These are phyloP conservation scores for Chaetomium sp. DNA, from an alignment of 2,329 filamentous ascomycete species.

Conservation along the genomic window DNA sequence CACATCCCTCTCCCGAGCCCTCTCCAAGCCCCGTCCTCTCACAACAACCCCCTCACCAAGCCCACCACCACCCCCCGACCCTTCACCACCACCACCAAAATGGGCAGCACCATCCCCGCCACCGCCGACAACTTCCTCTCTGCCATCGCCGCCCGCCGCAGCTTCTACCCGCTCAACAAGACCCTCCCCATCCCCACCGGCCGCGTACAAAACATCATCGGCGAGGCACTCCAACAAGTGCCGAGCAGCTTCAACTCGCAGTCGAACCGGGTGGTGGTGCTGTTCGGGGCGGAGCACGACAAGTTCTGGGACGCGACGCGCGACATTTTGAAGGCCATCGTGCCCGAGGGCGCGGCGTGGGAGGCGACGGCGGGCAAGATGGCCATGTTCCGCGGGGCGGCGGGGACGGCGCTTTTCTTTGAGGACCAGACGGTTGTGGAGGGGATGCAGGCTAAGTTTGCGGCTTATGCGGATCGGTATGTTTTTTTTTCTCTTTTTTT, in stretches of 20 bases:
- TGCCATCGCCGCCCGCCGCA: slow-evolving; percentile 68
- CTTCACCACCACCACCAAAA: slow-evolving; percentile 44
- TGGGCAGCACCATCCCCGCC: slow-evolving; percentile 44
- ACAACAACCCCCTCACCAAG: slow-evolving; percentile 26
- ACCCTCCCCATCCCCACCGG: slow-evolving; percentile 59
- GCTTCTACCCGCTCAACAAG: slow-evolving; percentile 69
- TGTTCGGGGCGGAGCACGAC: slow-evolving; percentile 81
- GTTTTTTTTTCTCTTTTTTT: slow-evolving; percentile 6
- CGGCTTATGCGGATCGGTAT: slow-evolving; percentile 67
- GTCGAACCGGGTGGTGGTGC: slow-evolving; percentile 74
- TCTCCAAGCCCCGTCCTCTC: slow-evolving; percentile 7
- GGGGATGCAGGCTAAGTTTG: slow-evolving; percentile 66
- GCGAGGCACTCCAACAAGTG: slow-evolving; percentile 65
- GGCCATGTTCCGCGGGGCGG: slow-evolving; percentile 66
- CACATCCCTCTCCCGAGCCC: slow-evolving; percentile 4
- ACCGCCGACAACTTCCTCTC: slow-evolving; percentile 60
- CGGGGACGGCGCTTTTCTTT: slow-evolving; percentile 87
- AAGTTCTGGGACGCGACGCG: slow-evolving; percentile 79
- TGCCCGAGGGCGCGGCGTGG: slow-evolving; percentile 64
- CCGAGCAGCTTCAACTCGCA: slow-evolving; percentile 91
- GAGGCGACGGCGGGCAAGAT: slow-evolving; percentile 51
- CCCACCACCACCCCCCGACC: slow-evolving; percentile 16
- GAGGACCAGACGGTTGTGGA: slow-evolving; percentile 72
- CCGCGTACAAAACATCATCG: slow-evolving; percentile 66
- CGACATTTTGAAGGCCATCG: slow-evolving; percentile 66